These are phyloP conservation scores for Entomortierella chlamydospora DNA, from an alignment of 192 early-diverging fungal genomes.

Conservation along the genomic window DNA sequence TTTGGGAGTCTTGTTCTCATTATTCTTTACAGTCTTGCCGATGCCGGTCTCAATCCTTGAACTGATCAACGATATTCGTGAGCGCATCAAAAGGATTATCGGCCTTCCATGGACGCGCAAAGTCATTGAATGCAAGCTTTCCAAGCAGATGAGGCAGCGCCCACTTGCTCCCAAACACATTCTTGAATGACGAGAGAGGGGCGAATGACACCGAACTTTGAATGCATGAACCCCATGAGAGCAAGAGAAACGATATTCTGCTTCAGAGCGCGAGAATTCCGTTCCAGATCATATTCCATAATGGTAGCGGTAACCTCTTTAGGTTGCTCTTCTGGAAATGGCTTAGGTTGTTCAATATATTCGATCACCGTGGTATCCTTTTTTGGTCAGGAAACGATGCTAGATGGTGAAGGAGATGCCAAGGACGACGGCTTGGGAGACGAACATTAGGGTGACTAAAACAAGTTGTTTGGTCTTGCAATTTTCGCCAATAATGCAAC, in stretches of 20 bases:
- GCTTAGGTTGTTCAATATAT: conserved; percentile 80
- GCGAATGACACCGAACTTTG: conserved; percentile 87
- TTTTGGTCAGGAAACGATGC: conserved; percentile 65
- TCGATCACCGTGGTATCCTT: conserved; percentile 86
- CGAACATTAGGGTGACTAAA: conserved; percentile 65
- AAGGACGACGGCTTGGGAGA: conserved; percentile 67
- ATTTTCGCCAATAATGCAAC: too few species aligned
- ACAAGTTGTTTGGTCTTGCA: conserved; percentile 65
- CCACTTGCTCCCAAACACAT: conserved; percentile 73
- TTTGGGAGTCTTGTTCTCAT: too few species aligned
- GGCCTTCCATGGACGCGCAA: conserved; percentile 87
- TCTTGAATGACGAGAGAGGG: conserved; percentile 88
- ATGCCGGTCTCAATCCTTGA: conserved; percentile 51
- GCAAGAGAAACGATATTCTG: conserved; percentile 74
- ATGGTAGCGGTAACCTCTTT: conserved; percentile 73
- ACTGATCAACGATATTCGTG: conserved; percentile 26
- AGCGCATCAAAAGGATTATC: conserved; percentile 76
- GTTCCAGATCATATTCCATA: conserved; percentile 80
- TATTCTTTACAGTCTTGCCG: too few species aligned
- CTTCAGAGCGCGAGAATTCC: conserved; percentile 75
- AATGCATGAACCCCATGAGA: conserved; percentile 84
- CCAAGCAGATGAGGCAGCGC: conserved; percentile 84
- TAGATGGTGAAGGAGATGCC: conserved; percentile 55
- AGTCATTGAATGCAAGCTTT: conserved; percentile 76
- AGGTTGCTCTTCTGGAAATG: conserved; percentile 48